Percentiles rank a stretch among this genome's conserved stretches.
phyloP scores from a whole-genome alignment of 2,329 filamentous ascomycete genomes.

The Coniochaeta pulveracea region DNA sequence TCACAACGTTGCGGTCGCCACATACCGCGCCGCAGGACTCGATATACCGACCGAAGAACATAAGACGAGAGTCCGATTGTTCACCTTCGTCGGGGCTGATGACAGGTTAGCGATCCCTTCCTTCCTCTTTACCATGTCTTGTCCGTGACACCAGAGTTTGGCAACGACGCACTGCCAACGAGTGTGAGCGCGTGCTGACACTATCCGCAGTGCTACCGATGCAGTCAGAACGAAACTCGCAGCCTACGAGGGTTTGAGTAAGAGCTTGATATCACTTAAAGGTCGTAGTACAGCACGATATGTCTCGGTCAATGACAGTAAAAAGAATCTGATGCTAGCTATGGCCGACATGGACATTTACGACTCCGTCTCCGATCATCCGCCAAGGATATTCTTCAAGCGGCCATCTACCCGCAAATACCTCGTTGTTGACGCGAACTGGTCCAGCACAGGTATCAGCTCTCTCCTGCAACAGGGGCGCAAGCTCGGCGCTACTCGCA shows the following conservation, averaged over 20 bases:
- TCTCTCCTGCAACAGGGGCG: constrained; percentile 51
- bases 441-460: constrained; percentile 54
- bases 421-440: constrained; percentile 82
- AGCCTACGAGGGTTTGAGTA: too few relatives aligned
- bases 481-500: constrained; percentile 37
- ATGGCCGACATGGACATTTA: constrained; percentile 95
- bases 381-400: constrained; percentile 25
- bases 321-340: constrained; percentile 76
- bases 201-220: too few relatives aligned
- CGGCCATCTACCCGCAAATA: constrained; percentile 51
- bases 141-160: too few relatives aligned
- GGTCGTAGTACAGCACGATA: constrained; percentile 75
- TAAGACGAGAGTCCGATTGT: too few relatives aligned
- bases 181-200: too few relatives aligned
- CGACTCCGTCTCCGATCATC: constrained; percentile 29
- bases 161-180: too few relatives aligned
- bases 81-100: too few relatives aligned
- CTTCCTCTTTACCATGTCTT: too few relatives aligned
- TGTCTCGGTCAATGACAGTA: constrained; percentile 73
- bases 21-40: constrained; percentile 52
- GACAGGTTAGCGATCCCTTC: too few relatives aligned
- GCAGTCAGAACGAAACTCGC: too few relatives aligned
- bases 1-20: constrained; percentile 80
- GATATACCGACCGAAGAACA: too few relatives aligned
- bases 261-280: too few relatives aligned